These are phyloP conservation scores for Globisporangium recalcitrans DNA, from an alignment of 352 stramenopile genomes.

Conservation along the genomic window DNA sequence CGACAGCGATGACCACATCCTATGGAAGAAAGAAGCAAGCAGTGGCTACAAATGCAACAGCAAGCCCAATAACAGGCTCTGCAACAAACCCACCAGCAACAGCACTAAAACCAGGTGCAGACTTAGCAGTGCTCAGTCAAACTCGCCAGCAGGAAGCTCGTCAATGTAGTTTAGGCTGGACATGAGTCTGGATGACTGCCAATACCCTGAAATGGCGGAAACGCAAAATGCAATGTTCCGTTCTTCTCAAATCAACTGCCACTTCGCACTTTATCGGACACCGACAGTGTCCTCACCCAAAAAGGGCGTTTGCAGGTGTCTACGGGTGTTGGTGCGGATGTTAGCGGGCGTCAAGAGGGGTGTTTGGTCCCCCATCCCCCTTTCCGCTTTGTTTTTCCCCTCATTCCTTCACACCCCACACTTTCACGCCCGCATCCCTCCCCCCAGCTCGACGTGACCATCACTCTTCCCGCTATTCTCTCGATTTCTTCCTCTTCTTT, in stretches of 20 bases:
- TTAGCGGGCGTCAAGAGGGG: neutral
- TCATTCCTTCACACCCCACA: neutral
- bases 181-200: no score
- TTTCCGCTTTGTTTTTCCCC: neutral
- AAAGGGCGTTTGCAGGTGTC: neutral
- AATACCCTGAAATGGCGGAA: no score
- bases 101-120: no score
- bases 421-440: conserved; percentile 8
- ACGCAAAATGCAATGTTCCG: no score
- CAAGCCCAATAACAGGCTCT: no score
- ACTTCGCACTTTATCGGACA: conserved; percentile 1
- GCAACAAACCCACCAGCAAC: no score
- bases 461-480: conserved; percentile 26
- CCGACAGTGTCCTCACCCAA: neutral
- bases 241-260: no score
- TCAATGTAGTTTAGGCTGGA: no score
- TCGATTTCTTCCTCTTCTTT: conserved; percentile 16
- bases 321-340: neutral
- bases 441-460: conserved; percentile 19
- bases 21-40: conserved; percentile 5
- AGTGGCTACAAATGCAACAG: no score
- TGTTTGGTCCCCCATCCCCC: neutral
- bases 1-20: conserved; percentile 92
- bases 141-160: no score
- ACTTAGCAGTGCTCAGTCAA: no score